Evolutionary conservation across 2,329 filamentous ascomycete genomes (phyloP).

Genomic region (Talaromyces atroroseus): DNA sequence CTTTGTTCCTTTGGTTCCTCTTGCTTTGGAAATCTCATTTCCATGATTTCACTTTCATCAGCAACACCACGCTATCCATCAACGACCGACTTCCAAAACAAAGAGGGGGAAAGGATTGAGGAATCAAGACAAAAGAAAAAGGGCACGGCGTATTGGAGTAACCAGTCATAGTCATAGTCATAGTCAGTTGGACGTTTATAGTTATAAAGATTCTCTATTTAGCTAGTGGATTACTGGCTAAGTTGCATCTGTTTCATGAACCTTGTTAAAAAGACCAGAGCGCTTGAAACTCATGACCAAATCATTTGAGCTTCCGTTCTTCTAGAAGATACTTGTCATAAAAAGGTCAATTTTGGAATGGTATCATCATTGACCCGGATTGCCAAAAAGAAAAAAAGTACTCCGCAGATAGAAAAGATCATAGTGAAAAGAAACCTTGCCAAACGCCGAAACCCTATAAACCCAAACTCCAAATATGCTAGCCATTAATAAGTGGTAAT

Average conservation of each 20-base stretch:
- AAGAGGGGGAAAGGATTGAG: slow-evolving; percentile 5
- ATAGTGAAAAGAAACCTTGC: not conserved
- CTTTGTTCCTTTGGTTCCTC: slow-evolving; percentile 14
- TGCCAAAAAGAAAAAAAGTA: not conserved
- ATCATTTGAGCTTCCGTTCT: not conserved
- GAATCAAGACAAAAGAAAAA: slow-evolving; percentile 17
- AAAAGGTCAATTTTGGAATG: not conserved
- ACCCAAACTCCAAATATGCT: not conserved
- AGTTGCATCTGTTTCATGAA: not conserved
- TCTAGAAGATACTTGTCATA: not conserved
- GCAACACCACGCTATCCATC: not conserved
- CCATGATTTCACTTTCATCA: not conserved
- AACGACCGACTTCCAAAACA: not conserved
- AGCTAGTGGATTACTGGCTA: not conserved
- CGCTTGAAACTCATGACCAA: not conserved
- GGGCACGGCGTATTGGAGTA: slow-evolving; percentile 29
- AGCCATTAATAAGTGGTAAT: not conserved
- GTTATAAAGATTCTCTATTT: slow-evolving; percentile 3
- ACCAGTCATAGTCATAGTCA: slow-evolving; percentile 20
- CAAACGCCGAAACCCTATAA: not conserved
- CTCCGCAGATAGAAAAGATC: not conserved
- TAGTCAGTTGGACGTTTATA: slow-evolving; percentile 5
- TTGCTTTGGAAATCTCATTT: not conserved
- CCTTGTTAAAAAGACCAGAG: not conserved
- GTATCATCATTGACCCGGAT: not conserved